Evolutionary conservation across 2,329 filamentous ascomycete genomes (phyloP), one percentile per base, ranked within the genome.

Genomic region (Aspergillus sp.): DNA sequence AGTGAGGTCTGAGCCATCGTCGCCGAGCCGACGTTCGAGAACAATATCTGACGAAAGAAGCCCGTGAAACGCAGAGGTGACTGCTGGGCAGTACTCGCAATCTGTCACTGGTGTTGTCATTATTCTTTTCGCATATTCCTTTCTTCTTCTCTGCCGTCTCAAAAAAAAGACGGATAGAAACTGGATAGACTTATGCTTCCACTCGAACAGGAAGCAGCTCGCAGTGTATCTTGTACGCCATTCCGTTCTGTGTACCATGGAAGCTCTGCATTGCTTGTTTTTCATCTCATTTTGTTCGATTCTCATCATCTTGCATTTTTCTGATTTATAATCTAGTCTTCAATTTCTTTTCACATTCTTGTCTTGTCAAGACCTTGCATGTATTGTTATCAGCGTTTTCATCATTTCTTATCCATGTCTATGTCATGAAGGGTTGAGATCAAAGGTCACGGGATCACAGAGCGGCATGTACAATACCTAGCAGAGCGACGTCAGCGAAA

Each of bases 81-180:
- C 66, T 62, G 61, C 67, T 64, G 63, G 38, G 58, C 64, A 51
- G 61, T 57, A 57, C 61, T 60, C 59, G 54, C 30, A 31, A 56
- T 55, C 25, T 47, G 57, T 59, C 47, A 54, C 13, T 47, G 52
- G 3, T 9, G 13, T 46, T 3, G 4, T 48, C 47, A 34, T 41
- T 54, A 31, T 57, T 15, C 17, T 48, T 25, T 55, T 51, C 41
- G 7, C 30, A 43, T 54, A 46, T 23, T 49, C 9, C 56, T 23
- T 55, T 51, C 38, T 53, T 53, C 43, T 23, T 49, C 17, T 54
- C 45, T 49, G 23, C 61, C 57, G 61, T 62, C 61, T 43, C 54
- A 54, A 13, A 43, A 64, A 64, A 57, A 28, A 28, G 63, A 59
- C 54, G 50, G 57, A n/a, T 50, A 64, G 25, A 63, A 43, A 41